Base-by-base conservation (phyloP, 2,329 filamentous ascomycete genomes). In the Cercospora sesami region DNA sequence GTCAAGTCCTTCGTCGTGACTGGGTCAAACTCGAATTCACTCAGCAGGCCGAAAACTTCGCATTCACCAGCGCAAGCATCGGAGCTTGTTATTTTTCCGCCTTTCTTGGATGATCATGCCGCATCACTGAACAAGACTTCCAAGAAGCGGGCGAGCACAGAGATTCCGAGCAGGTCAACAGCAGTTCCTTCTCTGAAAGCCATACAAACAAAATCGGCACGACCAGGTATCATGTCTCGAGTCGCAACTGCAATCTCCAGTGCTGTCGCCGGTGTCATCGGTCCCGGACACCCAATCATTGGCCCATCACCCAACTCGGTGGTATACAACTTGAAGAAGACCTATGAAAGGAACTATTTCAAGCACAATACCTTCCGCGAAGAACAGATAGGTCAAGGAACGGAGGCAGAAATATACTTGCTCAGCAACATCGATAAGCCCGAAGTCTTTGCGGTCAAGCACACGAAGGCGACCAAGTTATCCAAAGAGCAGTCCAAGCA, bases 361-460 rank as follows among this genome's bases (percentile, higher is more conserved):
- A 48, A 63, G 60, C 60, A 63, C n/a, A 28, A 63, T 5, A 23
- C 26, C 16, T 63, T 53, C 42, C 60, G 60, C 16, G 26, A 51
- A 5, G 60, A 63, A 23, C 14, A n/a, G 2, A 63, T 30, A 1
- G 30, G 48, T 4, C 39, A 63, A 63, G 60, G 60, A 3, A 12
- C 39, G 26, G 42, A 63, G 26, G 39, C 39, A n/a, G 60, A 53
- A 26, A 14, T 63, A 3, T 51, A 63, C 21, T 5, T 63, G 21
- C 7, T 63, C 14, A 42, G 26, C 39, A 63, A 63, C 10, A 9
- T 45, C 1, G 26, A 61, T n/a, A 63, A 63, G 26, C 26, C 42
- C 8, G 39, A 63, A 21, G 7, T 18, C 10, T 63, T 63, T 18
- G 60, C 21, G 0, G 26, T 63, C 18, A 63, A 63, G 60, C 60